Evolutionary conservation across 176 grass and related monocot genomes (phyloP).

Genomic region (Otatea glauca): DNA sequence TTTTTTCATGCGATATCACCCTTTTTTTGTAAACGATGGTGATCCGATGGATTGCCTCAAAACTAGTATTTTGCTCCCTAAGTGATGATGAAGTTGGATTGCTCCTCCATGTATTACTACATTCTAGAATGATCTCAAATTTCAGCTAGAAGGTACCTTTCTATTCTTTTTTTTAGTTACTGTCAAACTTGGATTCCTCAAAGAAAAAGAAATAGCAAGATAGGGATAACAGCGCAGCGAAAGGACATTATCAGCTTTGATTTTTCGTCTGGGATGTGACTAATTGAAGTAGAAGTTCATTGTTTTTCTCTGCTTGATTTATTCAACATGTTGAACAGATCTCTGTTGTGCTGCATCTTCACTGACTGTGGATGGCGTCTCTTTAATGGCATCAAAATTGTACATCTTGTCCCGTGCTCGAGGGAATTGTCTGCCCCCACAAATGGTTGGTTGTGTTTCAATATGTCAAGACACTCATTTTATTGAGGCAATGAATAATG

Average conservation of each 20-base stretch:
- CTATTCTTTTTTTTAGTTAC: background rate
- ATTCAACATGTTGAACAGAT: background rate
- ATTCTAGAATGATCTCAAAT: conserved; percentile 16
- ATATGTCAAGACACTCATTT: background rate
- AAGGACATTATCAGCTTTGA: background rate
- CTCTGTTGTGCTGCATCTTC: background rate
- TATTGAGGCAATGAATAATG: background rate
- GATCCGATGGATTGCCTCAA: conserved; percentile 6
- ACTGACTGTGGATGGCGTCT: background rate
- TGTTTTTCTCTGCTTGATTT: background rate
- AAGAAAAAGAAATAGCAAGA: background rate
- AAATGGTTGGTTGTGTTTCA: background rate
- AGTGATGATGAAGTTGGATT: background rate
- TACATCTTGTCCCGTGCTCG: conserved; percentile 19
- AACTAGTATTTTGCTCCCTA: conserved; percentile 26
- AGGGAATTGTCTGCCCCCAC: conserved; percentile 36
- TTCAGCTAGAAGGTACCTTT: conserved; percentile 11
- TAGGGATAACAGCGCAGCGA: background rate
- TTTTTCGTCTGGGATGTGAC: background rate
- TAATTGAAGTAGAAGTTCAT: background rate
- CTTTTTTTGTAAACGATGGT: background rate
- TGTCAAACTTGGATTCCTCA: background rate
- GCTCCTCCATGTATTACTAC: background rate
- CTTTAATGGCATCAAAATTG: background rate
- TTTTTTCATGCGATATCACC: conserved; percentile 1